Evolutionary conservation across 306 rosid genomes (phyloP), one percentile per base, ranked within the genome.

Genomic region (Quercus ilex): DNA sequence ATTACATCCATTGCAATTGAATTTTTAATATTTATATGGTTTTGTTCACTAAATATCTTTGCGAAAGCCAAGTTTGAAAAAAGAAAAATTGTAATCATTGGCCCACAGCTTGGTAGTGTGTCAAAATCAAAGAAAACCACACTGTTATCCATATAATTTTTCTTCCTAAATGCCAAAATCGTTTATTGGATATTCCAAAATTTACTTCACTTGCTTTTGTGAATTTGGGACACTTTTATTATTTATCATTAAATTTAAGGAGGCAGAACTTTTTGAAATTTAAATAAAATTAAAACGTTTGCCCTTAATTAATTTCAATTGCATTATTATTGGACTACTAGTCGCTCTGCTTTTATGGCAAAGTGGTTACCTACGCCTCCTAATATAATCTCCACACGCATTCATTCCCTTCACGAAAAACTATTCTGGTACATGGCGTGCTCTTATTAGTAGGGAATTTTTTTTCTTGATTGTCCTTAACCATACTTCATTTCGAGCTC

Each of bases 331-430:
- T 49, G 4, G 5, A 49, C 53, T 49, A 11, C 53, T 21, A 5
- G 6, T 73, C 60, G 19, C 46, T 1, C 7, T 51, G 72, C 46
- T 8, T 41, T 41, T 30, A 74, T 72, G 30, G 69, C 41, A 49
- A 55, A 71, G 72, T 21, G 84, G 81, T 81, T 80, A 81, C 79
- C 86, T 70, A 75, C 72, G 55, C 79, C 23, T 57, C 76, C 82
- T 60, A 80, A 83, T 83, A 55, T 72, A 20, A 52, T 31, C 19
- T 71, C 62, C 15, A 68, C 90, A 90, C 93, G 92, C 84, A 76
- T 90, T 83, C 86, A 38, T 70, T 84, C 78, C 81, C 73, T 63
- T 18, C 86, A 87, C 81, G 92, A 86, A 84, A 80, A 81, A 89
- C 82, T 77, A 46, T 28, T 56, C 62, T 11, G 23, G 69, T 38